These are phyloP conservation scores for Trebouxia sp. DNA, from an alignment of 139 green algal genomes.

Conservation along the genomic window DNA sequence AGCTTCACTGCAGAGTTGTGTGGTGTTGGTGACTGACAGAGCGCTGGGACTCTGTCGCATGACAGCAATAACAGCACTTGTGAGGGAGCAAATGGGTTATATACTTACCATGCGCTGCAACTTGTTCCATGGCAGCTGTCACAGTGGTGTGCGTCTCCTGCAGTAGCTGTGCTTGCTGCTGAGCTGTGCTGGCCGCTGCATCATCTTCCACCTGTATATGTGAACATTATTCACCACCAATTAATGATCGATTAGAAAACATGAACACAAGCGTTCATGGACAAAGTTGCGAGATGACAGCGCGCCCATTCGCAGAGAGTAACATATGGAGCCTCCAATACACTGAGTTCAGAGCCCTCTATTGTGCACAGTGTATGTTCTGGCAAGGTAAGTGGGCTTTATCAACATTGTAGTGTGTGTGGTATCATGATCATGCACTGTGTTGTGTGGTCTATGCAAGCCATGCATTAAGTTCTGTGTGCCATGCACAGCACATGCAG, in stretches of 20 bases:
- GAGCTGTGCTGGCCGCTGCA: neutral
- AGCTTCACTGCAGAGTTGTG: neutral
- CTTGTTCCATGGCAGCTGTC: constrained; percentile 5
- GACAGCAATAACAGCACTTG: neutral
- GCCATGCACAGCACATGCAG: too few species aligned
- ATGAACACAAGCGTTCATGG: neutral
- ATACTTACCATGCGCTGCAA: constrained; percentile 2
- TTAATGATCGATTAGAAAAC: neutral
- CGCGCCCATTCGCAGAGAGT: too few species aligned
- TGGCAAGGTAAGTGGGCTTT: neutral
- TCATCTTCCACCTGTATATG: constrained; percentile 4
- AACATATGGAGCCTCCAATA: neutral
- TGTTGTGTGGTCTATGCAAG: too few species aligned
- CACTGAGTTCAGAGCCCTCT: neutral
- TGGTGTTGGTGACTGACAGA: neutral
- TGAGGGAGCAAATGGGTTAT: neutral
- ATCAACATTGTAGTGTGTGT: too few species aligned
- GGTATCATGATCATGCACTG: too few species aligned
- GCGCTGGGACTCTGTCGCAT: neutral
- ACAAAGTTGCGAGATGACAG: neutral
- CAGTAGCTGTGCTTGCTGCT: constrained; percentile 17
- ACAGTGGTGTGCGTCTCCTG: constrained; percentile 14
- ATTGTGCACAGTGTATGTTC: neutral
- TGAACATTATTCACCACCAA: too few species aligned
- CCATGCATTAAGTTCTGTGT: too few species aligned